Conservation (phyloP, 106 monocot species). For the Alisma plantagoaquatica region DNA sequence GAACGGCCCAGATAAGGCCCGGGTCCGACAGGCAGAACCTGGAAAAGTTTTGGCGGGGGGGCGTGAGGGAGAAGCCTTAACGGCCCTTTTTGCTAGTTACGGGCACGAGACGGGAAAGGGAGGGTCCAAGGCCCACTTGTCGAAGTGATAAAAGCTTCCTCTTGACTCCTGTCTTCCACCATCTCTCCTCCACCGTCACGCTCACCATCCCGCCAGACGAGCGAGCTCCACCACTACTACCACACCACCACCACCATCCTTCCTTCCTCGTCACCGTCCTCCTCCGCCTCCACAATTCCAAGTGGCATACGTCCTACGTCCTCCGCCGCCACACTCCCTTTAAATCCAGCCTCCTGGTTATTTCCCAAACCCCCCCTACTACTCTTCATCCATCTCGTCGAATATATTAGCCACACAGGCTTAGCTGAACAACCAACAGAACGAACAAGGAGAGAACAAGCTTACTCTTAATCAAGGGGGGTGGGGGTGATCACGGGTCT, state of each 20-base stretch:
- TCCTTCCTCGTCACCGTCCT: background rate
- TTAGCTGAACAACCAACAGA: too few species aligned
- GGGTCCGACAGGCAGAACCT: background rate
- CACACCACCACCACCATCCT: slow-evolving; percentile 1
- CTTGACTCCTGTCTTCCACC: slow-evolving; percentile 14
- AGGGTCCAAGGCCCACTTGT: background rate
- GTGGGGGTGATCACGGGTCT: background rate
- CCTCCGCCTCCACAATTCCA: background rate
- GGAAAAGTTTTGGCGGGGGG: too few species aligned
- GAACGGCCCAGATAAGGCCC: background rate
- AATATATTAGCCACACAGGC: background rate
- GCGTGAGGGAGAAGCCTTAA: too few species aligned
- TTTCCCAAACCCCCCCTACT: background rate
- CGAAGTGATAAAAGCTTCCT: slow-evolving; percentile 5
- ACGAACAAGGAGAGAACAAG: too few species aligned
- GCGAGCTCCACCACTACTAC: background rate
- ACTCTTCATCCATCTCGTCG: background rate
- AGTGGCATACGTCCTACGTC: background rate
- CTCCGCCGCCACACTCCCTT: background rate
- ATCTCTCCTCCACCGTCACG: background rate
- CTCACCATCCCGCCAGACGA: background rate
- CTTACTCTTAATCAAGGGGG: too few species aligned
- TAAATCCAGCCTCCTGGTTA: background rate
- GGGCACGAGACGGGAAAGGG: too few species aligned
- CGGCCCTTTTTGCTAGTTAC: too few species aligned